Evolutionary conservation across 208 protist genomes (phyloP), one percentile per base, ranked within the genome.

Genomic region (Plasmodiophora brassicae): DNA sequence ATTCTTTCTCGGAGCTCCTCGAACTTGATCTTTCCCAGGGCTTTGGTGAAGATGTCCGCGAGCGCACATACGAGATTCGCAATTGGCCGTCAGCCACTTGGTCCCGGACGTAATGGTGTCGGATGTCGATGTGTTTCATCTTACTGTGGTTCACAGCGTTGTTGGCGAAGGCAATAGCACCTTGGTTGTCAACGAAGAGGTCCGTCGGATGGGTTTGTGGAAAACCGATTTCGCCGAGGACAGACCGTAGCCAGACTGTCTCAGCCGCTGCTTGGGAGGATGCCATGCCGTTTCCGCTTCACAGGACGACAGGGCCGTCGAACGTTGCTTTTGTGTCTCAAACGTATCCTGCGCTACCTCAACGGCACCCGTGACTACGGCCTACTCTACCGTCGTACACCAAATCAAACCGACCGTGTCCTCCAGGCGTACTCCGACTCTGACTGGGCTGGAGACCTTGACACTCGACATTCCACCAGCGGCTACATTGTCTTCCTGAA

Each of bases 71-170:
- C n/a, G n/a, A n/a, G n/a, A n/a, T n/a, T n/a, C n/a, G 50, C 14
- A 57, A 28, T 57, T 57, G 50, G 25, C 25, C 25, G 50, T 25
- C 25, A 57, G 50, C 50, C 5, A 78, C 65, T 8, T 44, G n/a
- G 32, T 78, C 5, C 20, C 65, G 65, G 41, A 78, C n/a, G 41
- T 44, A 78, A 32, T 32, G 5, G 20, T 78, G 14, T 38, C 65
- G 5, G 20, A 78, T n/a, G 5, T n/a, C 65, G n/a, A 78, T 5
- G 41, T 78, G 65, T 78, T 78, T 78, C 65, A 78, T 78, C n/a
- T 78, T 78, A 14, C 32, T 44, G n/a, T 78, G 65, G 41, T 78
- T 78, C 5, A 78, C n/a, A 14, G 32, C 65, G n/a, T 78, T 78
- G 32, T 36, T 14, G n/a, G 14, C 65, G n/a, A 78, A 78, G 5